These are phyloP conservation scores for Aspergillus aculeatinus DNA, from an alignment of 2,329 filamentous ascomycete species.

Conservation along the genomic window DNA sequence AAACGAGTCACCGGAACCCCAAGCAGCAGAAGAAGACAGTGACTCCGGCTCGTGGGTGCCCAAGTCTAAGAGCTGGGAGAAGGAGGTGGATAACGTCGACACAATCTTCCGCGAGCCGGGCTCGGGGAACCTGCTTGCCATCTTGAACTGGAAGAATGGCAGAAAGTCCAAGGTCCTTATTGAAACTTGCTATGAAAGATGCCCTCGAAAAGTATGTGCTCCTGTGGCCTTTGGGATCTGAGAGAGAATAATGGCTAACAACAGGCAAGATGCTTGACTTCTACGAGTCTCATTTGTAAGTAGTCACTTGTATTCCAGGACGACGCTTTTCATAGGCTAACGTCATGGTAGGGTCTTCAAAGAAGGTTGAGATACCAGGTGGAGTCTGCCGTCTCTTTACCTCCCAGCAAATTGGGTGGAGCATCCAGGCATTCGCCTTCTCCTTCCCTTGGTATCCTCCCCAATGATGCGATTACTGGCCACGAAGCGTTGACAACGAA, in stretches of 20 bases:
- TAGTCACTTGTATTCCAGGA: neutral
- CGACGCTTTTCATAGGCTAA: slow-evolving; percentile 13
- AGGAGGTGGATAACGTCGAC: slow-evolving; percentile 42
- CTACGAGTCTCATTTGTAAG: slow-evolving; percentile 51
- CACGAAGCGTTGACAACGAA: slow-evolving; percentile 1
- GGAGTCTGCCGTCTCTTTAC: neutral
- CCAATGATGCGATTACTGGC: neutral
- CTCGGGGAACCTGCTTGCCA: slow-evolving; percentile 36
- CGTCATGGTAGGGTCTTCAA: slow-evolving; percentile 35
- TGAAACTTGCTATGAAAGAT: slow-evolving; percentile 43
- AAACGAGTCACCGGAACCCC: slow-evolving; percentile 2
- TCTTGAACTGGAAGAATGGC: slow-evolving; percentile 46
- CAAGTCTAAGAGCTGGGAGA: slow-evolving; percentile 44
- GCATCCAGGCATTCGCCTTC: neutral
- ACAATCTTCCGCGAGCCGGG: slow-evolving; percentile 43
- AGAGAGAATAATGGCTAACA: slow-evolving; percentile 13
- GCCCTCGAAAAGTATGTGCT: slow-evolving; percentile 41
- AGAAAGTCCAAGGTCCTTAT: slow-evolving; percentile 45
- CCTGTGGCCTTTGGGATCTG: neutral
- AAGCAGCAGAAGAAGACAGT: neutral
- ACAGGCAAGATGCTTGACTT: slow-evolving; percentile 47
- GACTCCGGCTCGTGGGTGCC: slow-evolving; percentile 38
- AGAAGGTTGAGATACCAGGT: slow-evolving; percentile 22
- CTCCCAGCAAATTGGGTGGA: neutral
- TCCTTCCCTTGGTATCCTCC: neutral